phyloP scores from a whole-genome alignment of 2,329 filamentous ascomycete genomes.

The Cytospora chrysosperma region DNA sequence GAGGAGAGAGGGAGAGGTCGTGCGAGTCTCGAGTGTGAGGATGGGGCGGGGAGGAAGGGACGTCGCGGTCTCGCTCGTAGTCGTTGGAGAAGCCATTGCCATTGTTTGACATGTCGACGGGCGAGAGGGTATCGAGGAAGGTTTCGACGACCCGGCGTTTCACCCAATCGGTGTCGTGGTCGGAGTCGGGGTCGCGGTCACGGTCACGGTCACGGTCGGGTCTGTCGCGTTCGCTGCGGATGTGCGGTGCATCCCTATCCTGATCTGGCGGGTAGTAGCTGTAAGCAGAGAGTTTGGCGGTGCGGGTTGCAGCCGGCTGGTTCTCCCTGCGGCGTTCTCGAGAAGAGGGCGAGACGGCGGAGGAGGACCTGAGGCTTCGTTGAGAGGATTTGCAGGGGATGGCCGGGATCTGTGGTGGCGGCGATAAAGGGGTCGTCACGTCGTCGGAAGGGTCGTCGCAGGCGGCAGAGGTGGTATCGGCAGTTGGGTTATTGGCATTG shows the following conservation, averaged over 20 bases:
- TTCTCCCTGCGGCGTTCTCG: slow-evolving; percentile 33
- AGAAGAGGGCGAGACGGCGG: slow-evolving; percentile 16
- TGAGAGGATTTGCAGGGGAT: slow-evolving; percentile 23
- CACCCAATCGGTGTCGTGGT: slow-evolving; percentile 21
- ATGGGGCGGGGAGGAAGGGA: slow-evolving; percentile 25
- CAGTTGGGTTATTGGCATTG: slow-evolving; percentile 17
- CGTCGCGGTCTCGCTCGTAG: slow-evolving; percentile 31
- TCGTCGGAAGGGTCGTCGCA: slow-evolving; percentile 7
- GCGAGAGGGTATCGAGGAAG: slow-evolving; percentile 41
- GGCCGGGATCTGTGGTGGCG: slow-evolving; percentile 9
- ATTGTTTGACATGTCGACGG: slow-evolving; percentile 39
- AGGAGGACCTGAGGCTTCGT: slow-evolving; percentile 22
- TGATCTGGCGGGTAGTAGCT: slow-evolving; percentile 7
- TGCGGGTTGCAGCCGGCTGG: slow-evolving; percentile 30
- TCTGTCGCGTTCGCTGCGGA: slow-evolving; percentile 5
- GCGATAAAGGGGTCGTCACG: slow-evolving; percentile 20
- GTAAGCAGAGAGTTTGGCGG: slow-evolving; percentile 11
- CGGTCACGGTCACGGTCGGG: background rate
- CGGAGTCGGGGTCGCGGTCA: background rate
- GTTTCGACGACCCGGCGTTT: slow-evolving; percentile 36
- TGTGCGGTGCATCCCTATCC: slow-evolving; percentile 19
- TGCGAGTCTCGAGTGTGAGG: slow-evolving; percentile 64
- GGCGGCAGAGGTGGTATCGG: slow-evolving; percentile 10
- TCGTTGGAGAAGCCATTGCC: slow-evolving; percentile 30
- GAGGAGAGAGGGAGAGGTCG: slow-evolving; percentile 77